These are phyloP conservation scores for Pestalotiopsis sp. DNA, from an alignment of 2,329 filamentous ascomycete species.

Conservation along the genomic window DNA sequence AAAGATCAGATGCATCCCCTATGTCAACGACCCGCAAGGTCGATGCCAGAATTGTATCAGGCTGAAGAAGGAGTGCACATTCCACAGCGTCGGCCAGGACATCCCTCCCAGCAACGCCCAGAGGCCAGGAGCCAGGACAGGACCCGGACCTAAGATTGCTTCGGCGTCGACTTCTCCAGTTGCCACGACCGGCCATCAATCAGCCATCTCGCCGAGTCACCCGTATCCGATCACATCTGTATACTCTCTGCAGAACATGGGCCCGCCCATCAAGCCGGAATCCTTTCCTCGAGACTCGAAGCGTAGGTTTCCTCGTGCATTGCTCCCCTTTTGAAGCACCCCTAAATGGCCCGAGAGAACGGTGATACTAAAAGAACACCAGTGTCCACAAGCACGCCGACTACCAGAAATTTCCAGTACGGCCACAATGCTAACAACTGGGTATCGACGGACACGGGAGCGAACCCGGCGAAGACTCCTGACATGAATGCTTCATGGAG, in stretches of 20 bases:
- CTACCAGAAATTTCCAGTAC: slow-evolving; percentile 41
- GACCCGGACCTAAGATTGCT: slow-evolving; percentile 40
- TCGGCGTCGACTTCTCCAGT: slow-evolving; percentile 55
- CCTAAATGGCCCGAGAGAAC: background rate
- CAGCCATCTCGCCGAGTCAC: slow-evolving; percentile 42
- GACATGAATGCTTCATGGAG: slow-evolving; percentile 51
- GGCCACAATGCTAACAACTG: slow-evolving; percentile 43
- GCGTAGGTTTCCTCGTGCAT: slow-evolving; percentile 38
- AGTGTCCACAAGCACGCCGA: slow-evolving; percentile 39
- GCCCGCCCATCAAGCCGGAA: slow-evolving; percentile 45
- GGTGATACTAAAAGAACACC: slow-evolving; percentile 10
- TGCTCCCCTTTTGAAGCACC: background rate
- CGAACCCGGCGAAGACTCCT: slow-evolving; percentile 42
- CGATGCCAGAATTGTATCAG: slow-evolving; percentile 93
- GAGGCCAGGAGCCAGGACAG: slow-evolving; percentile 42
- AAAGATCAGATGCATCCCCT: slow-evolving; percentile 89
- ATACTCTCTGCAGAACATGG: slow-evolving; percentile 48
- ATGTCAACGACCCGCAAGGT: slow-evolving; percentile 70
- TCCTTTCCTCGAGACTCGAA: slow-evolving; percentile 42
- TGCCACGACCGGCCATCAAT: slow-evolving; percentile 43
- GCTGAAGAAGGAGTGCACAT: slow-evolving; percentile 92
- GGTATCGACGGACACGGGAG: slow-evolving; percentile 45
- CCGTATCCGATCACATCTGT: slow-evolving; percentile 45
- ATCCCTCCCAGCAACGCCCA: slow-evolving; percentile 46
- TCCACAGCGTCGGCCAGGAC: slow-evolving; percentile 83